Base-by-base conservation (phyloP, 2,329 filamentous ascomycete genomes). In the Colletotrichum musae region DNA sequence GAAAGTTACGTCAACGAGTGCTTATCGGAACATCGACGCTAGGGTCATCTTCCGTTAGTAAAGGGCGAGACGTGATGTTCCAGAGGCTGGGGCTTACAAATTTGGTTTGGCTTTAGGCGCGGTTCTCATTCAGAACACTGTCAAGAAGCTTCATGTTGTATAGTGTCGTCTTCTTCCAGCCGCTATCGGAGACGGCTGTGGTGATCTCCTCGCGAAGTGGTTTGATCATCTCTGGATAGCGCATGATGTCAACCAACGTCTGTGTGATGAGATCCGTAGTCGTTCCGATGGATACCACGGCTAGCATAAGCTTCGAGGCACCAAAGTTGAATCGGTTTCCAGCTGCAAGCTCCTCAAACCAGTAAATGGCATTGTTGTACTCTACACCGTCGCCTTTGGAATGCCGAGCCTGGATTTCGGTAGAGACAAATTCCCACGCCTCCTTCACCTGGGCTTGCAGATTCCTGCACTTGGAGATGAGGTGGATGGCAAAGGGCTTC, bases 71-170 rank as follows among this genome's bases (percentile, higher is more conserved):
- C n/a, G n/a, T n/a, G n/a, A n/a, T n/a, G n/a, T n/a, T n/a, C n/a
- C n/a, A n/a, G n/a, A n/a, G n/a, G n/a, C n/a, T n/a, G n/a, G n/a
- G n/a, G n/a, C 28, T 32, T 5, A 32, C 7, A 32, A 9, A 32
- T 32, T 32, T 32, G 28, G 28, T 32, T 61, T 16, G 73, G 73
- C 65, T 73, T 75, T 1, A 74, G 47, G 15, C 74, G 60, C 57
- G 74, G 6, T 67, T 61, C 59, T 76, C 74, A 21, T 76, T 75
- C 15, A 76, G 26, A 2, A 74, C 71, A 50, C 73, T 74, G 52
- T 76, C 73, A 60, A 76, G 64, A 7, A 75, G 68, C 50, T 73
- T 70, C 57, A 59, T 59, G 6, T 59, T 50, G 26, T 36, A 36
- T 4, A 59, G 18, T 1, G 57, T 39, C 16, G 57, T 39, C 16